Base-by-base conservation (phyloP, 371 early-diverging fungal genomes). In the Nematocida sp. region DNA sequence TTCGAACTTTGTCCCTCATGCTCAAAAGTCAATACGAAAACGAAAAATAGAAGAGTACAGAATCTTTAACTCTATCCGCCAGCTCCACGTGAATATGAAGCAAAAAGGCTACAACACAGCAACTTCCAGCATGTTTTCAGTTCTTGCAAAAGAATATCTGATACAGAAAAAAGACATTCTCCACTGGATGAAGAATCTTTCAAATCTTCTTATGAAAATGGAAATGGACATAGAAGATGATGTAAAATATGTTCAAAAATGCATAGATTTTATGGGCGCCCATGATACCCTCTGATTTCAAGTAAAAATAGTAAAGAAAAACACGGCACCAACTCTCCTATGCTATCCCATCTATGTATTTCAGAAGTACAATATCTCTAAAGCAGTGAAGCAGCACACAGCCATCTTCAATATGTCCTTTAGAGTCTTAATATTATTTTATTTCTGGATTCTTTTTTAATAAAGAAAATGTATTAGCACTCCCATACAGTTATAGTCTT, bases 71-170 rank as follows among this genome's bases (percentile, higher is more conserved):
- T 40, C 13, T 25, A 33, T 49, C 0, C n/a, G 53, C 28, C 38
- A 51, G 26, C 53, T 71, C 13, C 75, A 71, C 39, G 75, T 71
- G 2, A 39, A 38, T 25, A 16, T 71, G 28, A 71, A 71, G 54
- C 26, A 71, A 23, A 35, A 47, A 11, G 75, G 75, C 36, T 50
- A 71, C 26, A 11, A 35, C 25, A 60, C 75, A 36, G 75, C 47
- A 45, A 45, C 53, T 20, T 57, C 63, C 4, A 25, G 36, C 5
- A 54, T 71, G 5, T 63, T 57, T 42, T 35, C 75, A 28, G 47
- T 71, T 26, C 51, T 63, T 2, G 42, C 75, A 18, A 25, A 54
- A 38, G 59, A 59, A 36, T 57, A 60, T 42, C 39, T 71, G 4
- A 23, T 50, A 9, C 61, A 61, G 54, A 71, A 61, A 38, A 40